Base-by-base conservation (phyloP, 129 eudicot species). In the Helianthus tuberosus region DNA sequence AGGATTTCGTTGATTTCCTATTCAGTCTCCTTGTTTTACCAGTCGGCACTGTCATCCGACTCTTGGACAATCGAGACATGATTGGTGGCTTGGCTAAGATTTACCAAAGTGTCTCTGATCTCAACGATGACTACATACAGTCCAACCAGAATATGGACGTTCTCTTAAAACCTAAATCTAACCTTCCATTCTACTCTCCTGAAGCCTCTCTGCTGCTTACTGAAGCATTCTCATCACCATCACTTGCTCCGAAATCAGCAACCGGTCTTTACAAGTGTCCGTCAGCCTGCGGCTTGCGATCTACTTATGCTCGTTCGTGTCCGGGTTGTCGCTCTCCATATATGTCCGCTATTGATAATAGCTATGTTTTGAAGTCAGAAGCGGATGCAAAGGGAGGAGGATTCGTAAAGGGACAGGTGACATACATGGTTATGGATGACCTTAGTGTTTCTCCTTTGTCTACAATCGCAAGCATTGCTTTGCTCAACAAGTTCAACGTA, bases 351-450 rank as follows among this genome's bases (percentile, higher is more conserved):
- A 9, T 8, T 57, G 63, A 57, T 57, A 6, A 20, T 23, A 2
- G 11, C 29, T 64, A 64, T 39, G 69, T 64, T 39, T n/a, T 36
- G 49, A 39, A 64, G 29, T 36, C 69, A 8, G 69, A 13, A 5
- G 69, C 11, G 50, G 69, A 5, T 15, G 69, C 69, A 4, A 15
- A n/a, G 12, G 69, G 50, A 38, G 32, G 50, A 4, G 69, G 69
- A 11, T 53, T 71, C 0, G 75, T 71, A 4, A 54, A 71, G 52
- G 68, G 48, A n/a, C 6, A 8, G 48, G 77, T 72, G 29, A 72
- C 59, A 14, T 72, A 72, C 43, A 58, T 72, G 58, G 76, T 72
- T 55, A 43, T 44, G 57, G 76, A 72, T 72, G 46, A 72, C 14
- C 41, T 72, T 10, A 29, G 8, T 4, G 76, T 59, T 17, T 38